Evolutionary conservation across 805 yeast genomes (phyloP).

Genomic region (Kuraishia floccosa): DNA sequence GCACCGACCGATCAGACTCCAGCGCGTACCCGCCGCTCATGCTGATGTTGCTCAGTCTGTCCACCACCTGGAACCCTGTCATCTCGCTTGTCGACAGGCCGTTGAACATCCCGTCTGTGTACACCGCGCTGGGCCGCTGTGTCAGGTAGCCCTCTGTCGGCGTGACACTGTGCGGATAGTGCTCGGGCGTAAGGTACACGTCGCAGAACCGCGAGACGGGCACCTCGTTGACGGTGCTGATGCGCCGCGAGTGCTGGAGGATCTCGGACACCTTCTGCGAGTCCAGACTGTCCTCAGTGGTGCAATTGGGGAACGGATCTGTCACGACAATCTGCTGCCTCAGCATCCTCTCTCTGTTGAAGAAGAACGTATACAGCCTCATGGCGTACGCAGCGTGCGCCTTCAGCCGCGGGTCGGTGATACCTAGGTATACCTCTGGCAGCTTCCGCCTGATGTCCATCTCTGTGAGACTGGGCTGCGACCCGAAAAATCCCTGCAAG

Average conservation of each 20-base stretch:
- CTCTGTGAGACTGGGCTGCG: too few relatives aligned
- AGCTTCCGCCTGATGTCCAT: too few relatives aligned
- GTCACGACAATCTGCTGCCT: not conserved
- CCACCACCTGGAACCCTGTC: not conserved
- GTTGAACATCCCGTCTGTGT: too few relatives aligned
- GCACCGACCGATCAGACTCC: too few relatives aligned
- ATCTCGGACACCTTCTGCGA: not conserved
- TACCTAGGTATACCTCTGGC: too few relatives aligned
- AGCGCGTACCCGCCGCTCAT: not conserved
- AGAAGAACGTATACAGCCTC: not conserved
- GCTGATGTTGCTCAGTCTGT: not conserved
- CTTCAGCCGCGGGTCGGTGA: not conserved
- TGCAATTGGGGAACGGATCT: constrained; percentile 2
- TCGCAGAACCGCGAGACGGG: not conserved
- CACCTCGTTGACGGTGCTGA: not conserved
- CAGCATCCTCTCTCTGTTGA: not conserved
- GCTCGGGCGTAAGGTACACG: not conserved
- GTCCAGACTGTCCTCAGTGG: too few relatives aligned
- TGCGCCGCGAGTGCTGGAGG: not conserved
- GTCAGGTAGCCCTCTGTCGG: too few relatives aligned
- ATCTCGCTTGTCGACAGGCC: too few relatives aligned
- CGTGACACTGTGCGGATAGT: constrained; percentile 1
- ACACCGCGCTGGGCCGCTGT: too few relatives aligned
- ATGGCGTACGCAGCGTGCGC: not conserved
- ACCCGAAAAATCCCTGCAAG: not conserved